Conservation (phyloP, 2,329 filamentous ascomycete genomes). For the Claviceps digitariae region DNA sequence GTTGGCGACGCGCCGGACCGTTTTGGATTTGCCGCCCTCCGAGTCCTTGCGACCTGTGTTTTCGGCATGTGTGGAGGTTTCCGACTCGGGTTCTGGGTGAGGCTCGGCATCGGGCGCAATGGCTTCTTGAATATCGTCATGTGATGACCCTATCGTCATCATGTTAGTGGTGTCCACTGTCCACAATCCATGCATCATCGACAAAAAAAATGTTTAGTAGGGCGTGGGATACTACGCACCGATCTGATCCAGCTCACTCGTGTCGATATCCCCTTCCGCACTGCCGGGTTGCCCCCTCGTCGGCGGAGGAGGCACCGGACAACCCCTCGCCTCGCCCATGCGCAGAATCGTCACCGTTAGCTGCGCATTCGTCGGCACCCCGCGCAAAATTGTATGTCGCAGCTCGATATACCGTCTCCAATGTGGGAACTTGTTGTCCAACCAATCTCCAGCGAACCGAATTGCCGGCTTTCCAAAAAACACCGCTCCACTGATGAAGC, state of each 20-base stretch:
- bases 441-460: background rate
- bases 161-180: background rate
- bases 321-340: constrained; percentile 68
- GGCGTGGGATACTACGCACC: constrained; percentile 13
- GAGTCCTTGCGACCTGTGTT: background rate
- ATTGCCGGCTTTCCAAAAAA: background rate
- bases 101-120: background rate
- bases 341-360: constrained; percentile 69
- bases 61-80: background rate
- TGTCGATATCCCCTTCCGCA: constrained; percentile 29
- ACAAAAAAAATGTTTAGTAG: no score
- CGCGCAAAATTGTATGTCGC: constrained; percentile 63
- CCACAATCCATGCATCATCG: no score
- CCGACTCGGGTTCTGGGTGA: no score
- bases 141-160: background rate
- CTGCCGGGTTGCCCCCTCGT: constrained; percentile 22
- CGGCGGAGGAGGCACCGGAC: constrained; percentile 54
- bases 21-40: constrained; percentile 17
- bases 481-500: background rate
- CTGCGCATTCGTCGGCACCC: constrained; percentile 77
- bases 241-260: constrained; percentile 21
- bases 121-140: background rate
- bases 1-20: constrained; percentile 36
- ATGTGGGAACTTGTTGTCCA: background rate
- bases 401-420: constrained; percentile 42